These are phyloP conservation scores for Asparagopsis taxiformis DNA, from an alignment of 31 red algal species.

Conservation along the genomic window DNA sequence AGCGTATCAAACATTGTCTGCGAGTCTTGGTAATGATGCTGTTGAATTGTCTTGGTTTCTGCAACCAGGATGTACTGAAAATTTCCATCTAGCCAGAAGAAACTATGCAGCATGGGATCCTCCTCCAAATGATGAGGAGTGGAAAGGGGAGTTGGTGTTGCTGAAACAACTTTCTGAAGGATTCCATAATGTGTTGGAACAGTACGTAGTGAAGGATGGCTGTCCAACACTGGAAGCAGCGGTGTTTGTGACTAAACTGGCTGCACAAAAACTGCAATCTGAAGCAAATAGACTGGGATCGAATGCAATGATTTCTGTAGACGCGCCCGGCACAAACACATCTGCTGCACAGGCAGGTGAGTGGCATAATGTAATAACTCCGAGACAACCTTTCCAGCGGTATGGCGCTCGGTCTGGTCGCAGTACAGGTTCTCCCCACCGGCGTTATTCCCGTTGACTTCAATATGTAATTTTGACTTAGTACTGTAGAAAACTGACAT, in stretches of 20 bases:
- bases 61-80: constrained; percentile 1
- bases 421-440: too few species aligned
- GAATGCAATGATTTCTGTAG: too few species aligned
- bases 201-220: constrained; percentile 1
- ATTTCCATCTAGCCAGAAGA: constrained; percentile 18
- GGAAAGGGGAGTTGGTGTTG: constrained; percentile 31
- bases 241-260: background rate
- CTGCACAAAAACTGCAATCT: background rate
- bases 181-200: constrained; percentile 14
- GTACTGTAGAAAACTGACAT: too few species aligned
- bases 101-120: constrained; percentile 64
- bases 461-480: too few species aligned
- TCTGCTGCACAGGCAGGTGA: too few species aligned
- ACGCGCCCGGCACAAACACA: too few species aligned
- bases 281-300: too few species aligned
- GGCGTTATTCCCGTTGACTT: too few species aligned
- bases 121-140: constrained; percentile 55
- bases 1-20: constrained; percentile 19
- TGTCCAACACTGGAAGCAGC: background rate
- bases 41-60: constrained; percentile 51
- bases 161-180: constrained; percentile 21
- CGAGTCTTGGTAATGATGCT: constrained; percentile 19
- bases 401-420: too few species aligned
- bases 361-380: too few species aligned
- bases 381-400: too few species aligned